phyloP scores from a whole-genome alignment of 2,329 filamentous ascomycete genomes.

The Lizonia empirigonia region DNA sequence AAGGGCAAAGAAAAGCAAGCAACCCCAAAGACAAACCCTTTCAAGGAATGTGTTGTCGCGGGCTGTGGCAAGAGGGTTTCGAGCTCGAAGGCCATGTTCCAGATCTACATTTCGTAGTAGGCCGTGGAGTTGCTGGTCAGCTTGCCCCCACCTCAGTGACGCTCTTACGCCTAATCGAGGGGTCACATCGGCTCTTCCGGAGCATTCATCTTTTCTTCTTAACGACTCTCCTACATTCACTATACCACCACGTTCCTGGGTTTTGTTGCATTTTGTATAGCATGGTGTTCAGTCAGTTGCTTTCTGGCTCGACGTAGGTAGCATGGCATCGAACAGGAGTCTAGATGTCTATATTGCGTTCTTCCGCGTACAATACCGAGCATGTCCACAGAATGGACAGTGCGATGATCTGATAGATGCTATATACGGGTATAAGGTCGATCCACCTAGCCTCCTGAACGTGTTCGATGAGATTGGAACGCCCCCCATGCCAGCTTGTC shows the following conservation, averaged over 20 bases:
- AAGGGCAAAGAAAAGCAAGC: constrained; percentile 48
- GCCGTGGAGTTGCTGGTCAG: neutral
- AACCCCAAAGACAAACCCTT: constrained; percentile 40
- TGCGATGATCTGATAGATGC: constrained; percentile 7
- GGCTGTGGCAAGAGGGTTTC: constrained; percentile 49
- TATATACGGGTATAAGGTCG: constrained; percentile 1
- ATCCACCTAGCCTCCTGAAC: no score
- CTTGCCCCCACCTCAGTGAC: neutral
- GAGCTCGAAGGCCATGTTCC: constrained; percentile 46
- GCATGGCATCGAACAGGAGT: constrained; percentile 5
- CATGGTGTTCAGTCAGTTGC: constrained; percentile 15
- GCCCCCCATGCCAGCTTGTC: no score
- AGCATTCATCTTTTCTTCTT: neutral
- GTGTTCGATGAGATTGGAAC: no score
- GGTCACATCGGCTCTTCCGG: neutral
- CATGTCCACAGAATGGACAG: neutral
- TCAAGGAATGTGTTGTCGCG: constrained; percentile 54
- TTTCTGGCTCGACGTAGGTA: neutral
- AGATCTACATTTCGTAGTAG: constrained; percentile 49
- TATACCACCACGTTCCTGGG: neutral
- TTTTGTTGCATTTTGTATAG: constrained; percentile 30
- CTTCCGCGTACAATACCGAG: neutral
- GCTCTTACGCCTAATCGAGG: neutral
- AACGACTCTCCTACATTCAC: constrained; percentile 6
- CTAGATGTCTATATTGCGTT: neutral